Base-by-base conservation (phyloP, 2,329 filamentous ascomycete genomes). In the Lojkania enalia region DNA sequence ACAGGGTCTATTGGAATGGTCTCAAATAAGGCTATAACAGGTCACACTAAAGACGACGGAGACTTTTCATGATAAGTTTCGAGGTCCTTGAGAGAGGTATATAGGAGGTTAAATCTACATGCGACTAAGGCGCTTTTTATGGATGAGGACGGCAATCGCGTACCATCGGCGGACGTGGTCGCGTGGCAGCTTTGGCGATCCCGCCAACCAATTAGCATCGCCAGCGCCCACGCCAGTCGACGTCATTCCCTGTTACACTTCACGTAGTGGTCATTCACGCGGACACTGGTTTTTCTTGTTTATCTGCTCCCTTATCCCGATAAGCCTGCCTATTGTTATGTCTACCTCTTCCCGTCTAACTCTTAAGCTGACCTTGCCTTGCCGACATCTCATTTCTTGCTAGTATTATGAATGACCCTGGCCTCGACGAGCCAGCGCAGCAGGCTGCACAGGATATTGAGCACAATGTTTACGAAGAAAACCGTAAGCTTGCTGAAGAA, bases 371-470 rank as follows among this genome's bases (percentile, higher is more conserved):
- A 7, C n/a, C n/a, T n/a, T n/a, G n/a, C n/a, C n/a, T n/a, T n/a
- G n/a, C n/a, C n/a, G n/a, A n/a, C n/a, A n/a, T n/a, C n/a, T n/a
- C n/a, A n/a, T n/a, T n/a, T 27, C 36, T 16, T 5, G 5, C 20
- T 29, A 15, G 16, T 15, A 19, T 19, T 19, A 36, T 36, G 33
- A 36, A 33, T 33, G 15, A 33, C 15, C 78, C 79, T 2, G 78
- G 77, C 11, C 69, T 81, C 5, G 75, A 78, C 46, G 72, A 74
- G 44, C 69, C 76, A 15, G 73, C 80, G 39, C 55, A 71, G 20
- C 63, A 77, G 30, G 75, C 72, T 12, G 74, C 75, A 5, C 56
- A 74, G n/a, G 66, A 71, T 39, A 63, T 77, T 20, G 73, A 77
- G 44, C 61, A 68, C 20, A 59, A 62, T 37, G 53, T 52, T 7